Evolutionary conservation across 768 basidiomycete genomes (phyloP).

Genomic region (Agrocybe pediades): DNA sequence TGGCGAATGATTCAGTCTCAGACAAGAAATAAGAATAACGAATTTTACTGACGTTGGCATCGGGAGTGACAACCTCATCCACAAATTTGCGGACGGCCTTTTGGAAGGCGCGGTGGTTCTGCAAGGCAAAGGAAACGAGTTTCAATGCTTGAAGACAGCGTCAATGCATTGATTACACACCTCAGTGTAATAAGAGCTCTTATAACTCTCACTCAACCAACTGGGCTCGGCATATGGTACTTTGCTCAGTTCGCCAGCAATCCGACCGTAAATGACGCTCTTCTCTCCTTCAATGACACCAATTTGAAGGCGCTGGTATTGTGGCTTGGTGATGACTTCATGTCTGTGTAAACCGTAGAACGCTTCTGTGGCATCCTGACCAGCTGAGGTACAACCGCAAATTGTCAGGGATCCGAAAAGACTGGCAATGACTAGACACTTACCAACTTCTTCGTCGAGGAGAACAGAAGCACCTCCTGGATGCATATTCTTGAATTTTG

Average conservation of each 20-base stretch:
- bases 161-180: slow-evolving; percentile 40
- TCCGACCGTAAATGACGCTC: slow-evolving; percentile 54
- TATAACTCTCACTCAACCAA: slow-evolving; percentile 70
- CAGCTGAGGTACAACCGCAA: slow-evolving; percentile 51
- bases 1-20: slow-evolving; percentile 41
- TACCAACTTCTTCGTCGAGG: slow-evolving; percentile 74
- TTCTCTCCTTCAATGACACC: slow-evolving; percentile 73
- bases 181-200: slow-evolving; percentile 77
- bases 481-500: slow-evolving; percentile 80
- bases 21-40: neutral
- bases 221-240: slow-evolving; percentile 93
- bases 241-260: slow-evolving; percentile 66
- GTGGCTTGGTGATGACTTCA: slow-evolving; percentile 81
- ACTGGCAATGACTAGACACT: slow-evolving; percentile 26
- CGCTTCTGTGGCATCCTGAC: slow-evolving; percentile 85
- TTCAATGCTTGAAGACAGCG: slow-evolving; percentile 4
- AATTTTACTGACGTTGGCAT: slow-evolving; percentile 38
- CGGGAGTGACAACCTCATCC: slow-evolving; percentile 68
- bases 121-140: slow-evolving; percentile 14
- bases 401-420: neutral
- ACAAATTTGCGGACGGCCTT: slow-evolving; percentile 68
- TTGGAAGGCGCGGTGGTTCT: slow-evolving; percentile 68
- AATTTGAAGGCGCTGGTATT: slow-evolving; percentile 75
- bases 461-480: slow-evolving; percentile 86
- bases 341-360: slow-evolving; percentile 92